Percentiles rank a stretch among this genome's conserved stretches.
Evolutionary conservation across 208 protist genomes (phyloP).

Genomic region (Trypanosoma platydactyli): DNA sequence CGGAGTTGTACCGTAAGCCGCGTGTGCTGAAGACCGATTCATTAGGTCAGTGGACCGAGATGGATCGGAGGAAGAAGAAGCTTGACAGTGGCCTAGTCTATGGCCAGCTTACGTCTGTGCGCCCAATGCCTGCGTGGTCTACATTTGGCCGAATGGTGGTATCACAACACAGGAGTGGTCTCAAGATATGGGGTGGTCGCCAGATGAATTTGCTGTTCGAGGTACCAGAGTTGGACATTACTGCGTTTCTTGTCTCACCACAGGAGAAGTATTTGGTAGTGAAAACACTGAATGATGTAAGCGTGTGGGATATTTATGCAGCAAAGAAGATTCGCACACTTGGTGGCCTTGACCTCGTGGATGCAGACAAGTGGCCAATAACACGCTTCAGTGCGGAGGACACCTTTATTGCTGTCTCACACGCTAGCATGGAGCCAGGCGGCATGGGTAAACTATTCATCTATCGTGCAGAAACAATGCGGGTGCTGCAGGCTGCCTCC

Average conservation of each 20-base stretch:
- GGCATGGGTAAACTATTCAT: conserved; percentile 71
- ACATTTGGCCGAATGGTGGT: conserved; percentile 85
- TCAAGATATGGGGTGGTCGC: conserved; percentile 84
- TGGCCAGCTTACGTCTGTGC: conserved; percentile 51
- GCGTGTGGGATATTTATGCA: conserved; percentile 76
- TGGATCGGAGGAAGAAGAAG: conserved; percentile 68
- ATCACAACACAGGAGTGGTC: conserved; percentile 68
- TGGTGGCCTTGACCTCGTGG: conserved; percentile 76
- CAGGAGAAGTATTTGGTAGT: conserved; percentile 89
- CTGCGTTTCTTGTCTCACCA: conserved; percentile 83
- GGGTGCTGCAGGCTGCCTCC: conserved; percentile 51
- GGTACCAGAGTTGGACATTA: conserved; percentile 64
- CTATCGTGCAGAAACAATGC: conserved; percentile 79
- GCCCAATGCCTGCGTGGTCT: conserved; percentile 84
- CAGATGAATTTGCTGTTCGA: conserved; percentile 84
- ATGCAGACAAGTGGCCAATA: conserved; percentile 81
- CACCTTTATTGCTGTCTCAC: conserved; percentile 78
- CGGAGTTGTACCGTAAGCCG: conserved; percentile 72
- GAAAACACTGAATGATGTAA: conserved; percentile 77
- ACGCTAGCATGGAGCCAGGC: conserved; percentile 51
- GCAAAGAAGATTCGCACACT: conserved; percentile 84
- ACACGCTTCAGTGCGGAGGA: conserved; percentile 87
- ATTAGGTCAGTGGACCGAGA: conserved; percentile 75
- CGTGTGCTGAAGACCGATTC: conserved; percentile 64
- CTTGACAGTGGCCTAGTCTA: conserved; percentile 66